Evolutionary conservation across 176 grass and related monocot species (phyloP), one percentile per base, ranked within the genome.

Genomic region (Musa troglodytarum): DNA sequence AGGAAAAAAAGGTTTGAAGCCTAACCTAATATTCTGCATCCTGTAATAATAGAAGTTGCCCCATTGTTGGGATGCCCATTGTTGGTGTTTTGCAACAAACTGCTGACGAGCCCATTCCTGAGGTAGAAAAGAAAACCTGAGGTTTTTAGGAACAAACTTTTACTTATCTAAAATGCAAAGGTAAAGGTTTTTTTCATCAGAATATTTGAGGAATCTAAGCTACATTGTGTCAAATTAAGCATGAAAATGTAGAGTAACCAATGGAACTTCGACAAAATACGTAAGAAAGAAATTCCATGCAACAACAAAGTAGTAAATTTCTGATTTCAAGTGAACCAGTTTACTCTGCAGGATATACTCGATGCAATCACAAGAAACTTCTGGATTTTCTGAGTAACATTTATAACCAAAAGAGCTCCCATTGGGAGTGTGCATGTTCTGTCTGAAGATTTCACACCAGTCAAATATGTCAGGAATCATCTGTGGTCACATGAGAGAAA

Each of bases 11-110:
- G 65, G 70, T 58, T 75, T 2, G 28, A 76, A 28, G 54, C 79
- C 69, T 68, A 22, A 99, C 95, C 90, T 91, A 80, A 99, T 99
- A 70, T 86, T 94, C 66, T 87, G 87, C 95, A 98, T 94, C 76
- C 86, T 90, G 73, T 89, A 99, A 85, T 99, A 99, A 78, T 94
- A 91, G 79, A 99, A 99, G 79, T 99, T 98, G 73, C 88, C 90
- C 95, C 95, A 99, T 76, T 94, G 88, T 68, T 99, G 95, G 49
- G 90, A 99, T 55, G 95, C 80, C 90, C 90, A 99, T 54, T 99
- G 95, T 78, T 91, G 95, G 80, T 99, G 95, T 83, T 99, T 99
- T 67, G 88, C 90, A 29, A 89, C 77, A n/a, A 94, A 99, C 76
- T 99, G 88, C 75, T 94, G 85, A 76, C 88, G 84, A 67, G 95